phyloP scores from a whole-genome alignment of 371 early-diverging fungal species.

The Chytridiales sp. region DNA sequence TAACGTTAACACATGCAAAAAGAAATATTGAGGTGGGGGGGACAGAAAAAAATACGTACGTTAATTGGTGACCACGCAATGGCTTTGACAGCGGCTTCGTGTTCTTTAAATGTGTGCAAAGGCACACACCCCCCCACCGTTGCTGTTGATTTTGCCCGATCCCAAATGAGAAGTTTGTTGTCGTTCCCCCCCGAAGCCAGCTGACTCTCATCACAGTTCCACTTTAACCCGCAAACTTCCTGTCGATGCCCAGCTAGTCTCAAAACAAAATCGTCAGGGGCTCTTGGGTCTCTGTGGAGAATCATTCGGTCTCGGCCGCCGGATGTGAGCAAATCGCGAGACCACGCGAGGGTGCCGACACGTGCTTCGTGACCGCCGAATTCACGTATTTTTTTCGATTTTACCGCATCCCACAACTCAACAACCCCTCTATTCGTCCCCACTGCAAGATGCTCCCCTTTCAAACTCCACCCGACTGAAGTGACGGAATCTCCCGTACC shows the following conservation, averaged over 20 bases:
- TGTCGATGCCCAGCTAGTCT: slow-evolving; percentile 39
- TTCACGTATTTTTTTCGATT: slow-evolving; percentile 27
- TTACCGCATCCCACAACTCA: slow-evolving; percentile 48
- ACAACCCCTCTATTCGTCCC: slow-evolving; percentile 49
- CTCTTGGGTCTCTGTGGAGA: slow-evolving; percentile 31
- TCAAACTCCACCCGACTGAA: slow-evolving; percentile 41
- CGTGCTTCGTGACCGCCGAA: slow-evolving; percentile 36
- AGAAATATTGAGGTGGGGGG: neutral
- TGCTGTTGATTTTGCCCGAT: slow-evolving; percentile 1
- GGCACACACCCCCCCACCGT: slow-evolving; percentile 14
- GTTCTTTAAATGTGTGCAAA: slow-evolving; percentile 41
- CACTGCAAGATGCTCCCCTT: slow-evolving; percentile 46
- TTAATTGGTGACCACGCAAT: slow-evolving; percentile 62
- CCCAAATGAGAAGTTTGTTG: slow-evolving; percentile 63
- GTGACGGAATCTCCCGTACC: slow-evolving; percentile 33
- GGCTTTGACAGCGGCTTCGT: slow-evolving; percentile 69
- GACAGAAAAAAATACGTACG: slow-evolving; percentile 7
- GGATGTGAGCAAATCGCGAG: slow-evolving; percentile 37
- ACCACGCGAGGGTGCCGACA: slow-evolving; percentile 53
- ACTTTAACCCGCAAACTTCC: slow-evolving; percentile 64
- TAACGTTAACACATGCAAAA: neutral
- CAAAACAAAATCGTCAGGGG: neutral
- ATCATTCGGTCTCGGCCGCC: slow-evolving; percentile 50
- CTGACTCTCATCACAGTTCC: slow-evolving; percentile 52
- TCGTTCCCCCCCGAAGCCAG: slow-evolving; percentile 75